Evolutionary conservation across 2,329 filamentous ascomycete genomes (phyloP), one percentile per base, ranked within the genome.

Genomic region (Colletotrichum lentis): DNA sequence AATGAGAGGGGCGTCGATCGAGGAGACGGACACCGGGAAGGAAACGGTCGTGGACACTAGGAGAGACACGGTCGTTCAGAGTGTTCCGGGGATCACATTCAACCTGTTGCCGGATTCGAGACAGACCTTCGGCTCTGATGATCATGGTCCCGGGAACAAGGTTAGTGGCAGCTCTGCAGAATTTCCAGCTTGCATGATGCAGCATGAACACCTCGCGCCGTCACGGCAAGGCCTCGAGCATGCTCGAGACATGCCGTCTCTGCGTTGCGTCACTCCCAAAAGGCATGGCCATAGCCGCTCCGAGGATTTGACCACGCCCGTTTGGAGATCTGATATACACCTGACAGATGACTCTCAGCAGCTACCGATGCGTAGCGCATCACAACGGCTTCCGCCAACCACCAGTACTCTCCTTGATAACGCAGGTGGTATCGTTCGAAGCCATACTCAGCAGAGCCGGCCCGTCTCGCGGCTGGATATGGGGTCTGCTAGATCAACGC

Each of bases 21-120:
- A 27, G 20, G 56, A 59, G 27, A 59, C 56, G 2, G 56, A 59
- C 27, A 59, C 56, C 7, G 56, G 56, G 2, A 59, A 59, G 20
- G 56, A 59, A 41, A n/a, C 27, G 18, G 44, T 59, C 31, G 31
- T 35, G 2, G 56, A 59, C 27, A 50, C 56, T 3, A 44, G 56
- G 5, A 50, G 49, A 16, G 56, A 59, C n/a, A 8, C 18, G 18
- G 44, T 59, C 14, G 53, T 56, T 3, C 37, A 44, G 37, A 44
- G 4, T 2, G 18, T 59, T 8, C 56, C 56, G 18, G 31, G 55
- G 6, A 57, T 57, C 24, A 35, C 37, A 16, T 20, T 57, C 20
- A 5, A 58, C 16, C 12, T 24, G 39, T 16, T 57, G 2, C 43
- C 20, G 2, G 55, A 58, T 18, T 12, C 41, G 11, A 22, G 20